Conservation (phyloP, 345 rosid genomes). For the Durio zibethinus region DNA sequence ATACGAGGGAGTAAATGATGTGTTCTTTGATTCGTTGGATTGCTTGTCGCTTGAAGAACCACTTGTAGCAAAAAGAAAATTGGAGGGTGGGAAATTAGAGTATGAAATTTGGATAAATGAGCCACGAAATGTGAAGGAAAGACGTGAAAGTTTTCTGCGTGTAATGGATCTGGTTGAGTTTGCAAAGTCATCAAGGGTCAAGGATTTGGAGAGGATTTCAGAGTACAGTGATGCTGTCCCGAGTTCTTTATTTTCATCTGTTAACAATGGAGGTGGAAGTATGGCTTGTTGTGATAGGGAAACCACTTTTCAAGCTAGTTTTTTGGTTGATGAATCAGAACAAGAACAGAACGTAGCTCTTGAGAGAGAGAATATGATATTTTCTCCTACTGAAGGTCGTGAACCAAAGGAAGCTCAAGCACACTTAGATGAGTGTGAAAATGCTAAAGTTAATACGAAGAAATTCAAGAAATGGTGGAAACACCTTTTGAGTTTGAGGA, state of each 20-base stretch:
- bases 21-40: slow-evolving; percentile 67
- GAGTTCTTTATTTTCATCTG: slow-evolving; percentile 24
- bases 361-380: slow-evolving; percentile 13
- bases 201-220: slow-evolving; percentile 39
- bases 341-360: slow-evolving; percentile 1
- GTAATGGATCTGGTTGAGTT: slow-evolving; percentile 48
- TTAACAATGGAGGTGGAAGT: slow-evolving; percentile 20
- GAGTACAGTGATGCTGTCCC: slow-evolving; percentile 48
- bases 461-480: slow-evolving; percentile 54
- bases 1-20: slow-evolving; percentile 41
- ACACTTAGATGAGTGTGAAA: slow-evolving; percentile 12
- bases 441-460: slow-evolving; percentile 26
- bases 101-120: slow-evolving; percentile 58
- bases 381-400: slow-evolving; percentile 11
- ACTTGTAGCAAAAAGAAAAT: slow-evolving; percentile 26
- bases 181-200: slow-evolving; percentile 6
- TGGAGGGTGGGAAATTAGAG: slow-evolving; percentile 16
- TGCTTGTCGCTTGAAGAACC: slow-evolving; percentile 34
- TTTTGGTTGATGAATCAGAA: slow-evolving; percentile 40
- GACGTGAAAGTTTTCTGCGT: slow-evolving; percentile 50
- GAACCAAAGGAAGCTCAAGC: slow-evolving; percentile 17
- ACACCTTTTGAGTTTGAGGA: slow-evolving; percentile 27
- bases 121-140: slow-evolving; percentile 62
- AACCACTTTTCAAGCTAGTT: slow-evolving; percentile 34
- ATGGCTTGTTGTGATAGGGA: slow-evolving; percentile 39